Evolutionary conservation across 2,329 filamentous ascomycete species (phyloP), one percentile per base, ranked within the genome.

Genomic region (Pseudocercospora cruenta): DNA sequence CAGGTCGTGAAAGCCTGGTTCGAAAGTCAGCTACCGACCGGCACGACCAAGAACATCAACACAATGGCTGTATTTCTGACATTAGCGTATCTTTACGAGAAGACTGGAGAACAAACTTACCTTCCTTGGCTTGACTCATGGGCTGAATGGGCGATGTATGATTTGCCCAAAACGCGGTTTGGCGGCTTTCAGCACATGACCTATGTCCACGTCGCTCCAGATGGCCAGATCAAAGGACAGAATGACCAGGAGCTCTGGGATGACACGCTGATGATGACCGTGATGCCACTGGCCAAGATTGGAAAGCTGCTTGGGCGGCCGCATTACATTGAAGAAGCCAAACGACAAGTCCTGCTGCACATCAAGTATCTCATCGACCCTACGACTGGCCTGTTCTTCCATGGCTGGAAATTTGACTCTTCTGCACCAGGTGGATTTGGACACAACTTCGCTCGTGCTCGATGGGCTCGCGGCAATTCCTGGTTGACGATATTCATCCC

Each of bases 261-360:
- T 71, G 91, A 94, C 76, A 94, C 91, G 5, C 83, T 94, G 53
- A 94, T 94, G 91, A 94, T 94, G 91, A 93, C 90, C 0, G 91
- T 93, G 5, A 81, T 94, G 78, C 91, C 91, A 1, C 82, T 94
- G 19, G 91, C 91, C 19, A 94, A 94, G 81, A 93, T 93, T 67
- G 91, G 91, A 0, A 84, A 88, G 63, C 81, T 93, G 3, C 84
- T 94, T 2, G 82, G 86, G 67, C 82, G 91, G 1, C 89, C 90
- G 0, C 85, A 90, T 70, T 94, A 94, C 75, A 82, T 94, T 26
- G 89, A 88, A 49, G 91, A 94, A 78, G 91, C 91, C 10, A 92
- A 92, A 80, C 83, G 86, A 7, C 91, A 94, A 77, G 93, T 93
- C 74, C 82, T 94, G 51, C 79, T 93, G 14, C 91, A 94, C 72